phyloP scores from a whole-genome alignment of 768 basidiomycete species.

The Xerocomellus dryophilus region DNA sequence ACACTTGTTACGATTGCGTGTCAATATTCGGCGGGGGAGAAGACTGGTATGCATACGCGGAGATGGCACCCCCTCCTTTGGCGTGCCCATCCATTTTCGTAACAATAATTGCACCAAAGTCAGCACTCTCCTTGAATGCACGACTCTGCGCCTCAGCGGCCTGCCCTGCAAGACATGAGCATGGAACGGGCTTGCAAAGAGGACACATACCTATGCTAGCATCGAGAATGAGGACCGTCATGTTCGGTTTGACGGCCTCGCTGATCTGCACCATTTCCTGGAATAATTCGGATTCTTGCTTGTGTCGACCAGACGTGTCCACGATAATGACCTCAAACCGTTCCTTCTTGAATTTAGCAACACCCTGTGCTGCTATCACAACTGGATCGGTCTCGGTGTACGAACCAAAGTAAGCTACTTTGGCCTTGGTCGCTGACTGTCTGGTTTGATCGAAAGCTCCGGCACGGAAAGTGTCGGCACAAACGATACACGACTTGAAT shows the following conservation, averaged over 20 bases:
- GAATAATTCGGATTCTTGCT: constrained; percentile 95
- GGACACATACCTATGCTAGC: constrained; percentile 79
- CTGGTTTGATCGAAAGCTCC: constrained; percentile 99
- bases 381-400: constrained; percentile 99
- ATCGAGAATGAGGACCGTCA: constrained; percentile 94
- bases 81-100: constrained; percentile 99
- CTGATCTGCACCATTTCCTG: constrained; percentile 98
- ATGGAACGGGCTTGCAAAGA: background rate
- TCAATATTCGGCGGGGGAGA: constrained; percentile 2
- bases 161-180: constrained; percentile 57
- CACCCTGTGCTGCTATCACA: constrained; percentile 89
- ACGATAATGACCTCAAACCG: constrained; percentile 98
- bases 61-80: constrained; percentile 98
- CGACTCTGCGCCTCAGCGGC: constrained; percentile 94
- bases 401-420: constrained; percentile 97
- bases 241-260: constrained; percentile 89
- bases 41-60: constrained; percentile 65
- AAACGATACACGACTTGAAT: constrained; percentile 95
- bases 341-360: constrained; percentile 96
- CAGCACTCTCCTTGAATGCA: constrained; percentile 96
- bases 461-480: constrained; percentile 98
- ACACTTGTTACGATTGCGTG: constrained; percentile 55
- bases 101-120: constrained; percentile 98
- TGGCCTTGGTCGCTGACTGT: constrained; percentile 98
- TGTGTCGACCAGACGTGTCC: constrained; percentile 95